These are phyloP conservation scores for Cyberlindnera sargentensis DNA, from an alignment of 805 yeast species.

Conservation along the genomic window DNA sequence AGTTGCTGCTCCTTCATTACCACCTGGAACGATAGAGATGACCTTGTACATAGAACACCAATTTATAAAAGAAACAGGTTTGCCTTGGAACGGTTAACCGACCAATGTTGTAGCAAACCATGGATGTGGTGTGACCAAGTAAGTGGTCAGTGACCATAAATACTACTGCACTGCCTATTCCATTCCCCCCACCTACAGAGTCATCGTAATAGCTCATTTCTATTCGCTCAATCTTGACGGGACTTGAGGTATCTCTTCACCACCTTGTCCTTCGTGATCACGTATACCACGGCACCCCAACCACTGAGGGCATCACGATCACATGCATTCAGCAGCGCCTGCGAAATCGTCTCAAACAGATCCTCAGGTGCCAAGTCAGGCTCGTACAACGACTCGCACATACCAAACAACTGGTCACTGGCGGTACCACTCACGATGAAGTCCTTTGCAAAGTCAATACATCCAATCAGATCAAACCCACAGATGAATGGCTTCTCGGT, in stretches of 20 bases:
- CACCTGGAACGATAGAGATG: too few relatives aligned
- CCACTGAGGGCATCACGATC: conserved; percentile 98
- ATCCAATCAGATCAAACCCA: conserved; percentile 94
- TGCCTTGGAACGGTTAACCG: too few relatives aligned
- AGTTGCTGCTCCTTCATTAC: too few relatives aligned
- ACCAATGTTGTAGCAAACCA: too few relatives aligned
- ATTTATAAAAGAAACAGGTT: too few relatives aligned
- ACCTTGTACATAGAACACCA: too few relatives aligned
- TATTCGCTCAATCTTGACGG: conserved; percentile 68
- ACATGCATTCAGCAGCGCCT: conserved; percentile 87
- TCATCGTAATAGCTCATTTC: neutral
- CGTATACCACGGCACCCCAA: conserved; percentile 96
- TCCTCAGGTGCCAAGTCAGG: conserved; percentile 93
- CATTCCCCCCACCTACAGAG: too few relatives aligned
- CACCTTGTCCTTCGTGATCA: conserved; percentile 88
- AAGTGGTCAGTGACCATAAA: too few relatives aligned
- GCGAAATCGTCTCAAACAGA: conserved; percentile 90
- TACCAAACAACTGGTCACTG: conserved; percentile 92
- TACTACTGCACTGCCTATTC: too few relatives aligned
- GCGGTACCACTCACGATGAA: conserved; percentile 96
- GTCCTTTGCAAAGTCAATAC: conserved; percentile 91
- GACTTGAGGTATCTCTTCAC: conserved; percentile 82
- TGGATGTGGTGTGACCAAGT: too few relatives aligned
- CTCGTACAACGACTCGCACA: conserved; percentile 96
- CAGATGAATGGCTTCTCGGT: conserved; percentile 84